Evolutionary conservation across 2,329 filamentous ascomycete genomes (phyloP).

Genomic region (Microcyclosporella mali): DNA sequence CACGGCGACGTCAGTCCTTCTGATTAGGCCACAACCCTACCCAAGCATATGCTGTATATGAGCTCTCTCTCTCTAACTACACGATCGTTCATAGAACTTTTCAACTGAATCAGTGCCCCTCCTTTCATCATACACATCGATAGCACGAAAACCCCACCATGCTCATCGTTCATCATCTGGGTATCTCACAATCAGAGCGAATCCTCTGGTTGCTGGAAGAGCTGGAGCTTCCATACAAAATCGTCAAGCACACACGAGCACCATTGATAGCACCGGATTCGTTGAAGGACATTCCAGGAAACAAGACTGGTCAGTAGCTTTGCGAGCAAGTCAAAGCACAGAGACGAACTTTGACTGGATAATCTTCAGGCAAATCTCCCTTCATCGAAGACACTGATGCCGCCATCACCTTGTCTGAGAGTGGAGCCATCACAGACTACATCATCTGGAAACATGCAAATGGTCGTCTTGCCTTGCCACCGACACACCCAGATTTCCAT

Average conservation of each 20-base stretch:
- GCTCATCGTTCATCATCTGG: slow-evolving; percentile 32
- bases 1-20: no score
- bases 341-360: no score
- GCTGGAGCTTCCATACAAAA: slow-evolving; percentile 49
- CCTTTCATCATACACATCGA: no score
- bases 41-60: no score
- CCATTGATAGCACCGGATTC: slow-evolving; percentile 30
- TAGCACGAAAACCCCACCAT: slow-evolving; percentile 26
- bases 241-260: slow-evolving; percentile 41
- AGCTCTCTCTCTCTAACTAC: no score
- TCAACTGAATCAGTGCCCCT: no score
- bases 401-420: slow-evolving; percentile 50
- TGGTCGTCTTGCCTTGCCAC: slow-evolving; percentile 44
- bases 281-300: slow-evolving; percentile 12
- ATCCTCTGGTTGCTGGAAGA: slow-evolving; percentile 60
- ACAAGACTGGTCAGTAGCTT: neutral
- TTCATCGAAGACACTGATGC: slow-evolving; percentile 51
- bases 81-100: no score
- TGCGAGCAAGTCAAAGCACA: no score
- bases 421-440: slow-evolving; percentile 55
- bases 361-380: slow-evolving; percentile 32
- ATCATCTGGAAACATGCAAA: slow-evolving; percentile 49
- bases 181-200: slow-evolving; percentile 55
- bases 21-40: no score
- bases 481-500: slow-evolving; percentile 45